Conservation (phyloP, 2,329 filamentous ascomycete genomes). For the Fusarium robinianum region DNA sequence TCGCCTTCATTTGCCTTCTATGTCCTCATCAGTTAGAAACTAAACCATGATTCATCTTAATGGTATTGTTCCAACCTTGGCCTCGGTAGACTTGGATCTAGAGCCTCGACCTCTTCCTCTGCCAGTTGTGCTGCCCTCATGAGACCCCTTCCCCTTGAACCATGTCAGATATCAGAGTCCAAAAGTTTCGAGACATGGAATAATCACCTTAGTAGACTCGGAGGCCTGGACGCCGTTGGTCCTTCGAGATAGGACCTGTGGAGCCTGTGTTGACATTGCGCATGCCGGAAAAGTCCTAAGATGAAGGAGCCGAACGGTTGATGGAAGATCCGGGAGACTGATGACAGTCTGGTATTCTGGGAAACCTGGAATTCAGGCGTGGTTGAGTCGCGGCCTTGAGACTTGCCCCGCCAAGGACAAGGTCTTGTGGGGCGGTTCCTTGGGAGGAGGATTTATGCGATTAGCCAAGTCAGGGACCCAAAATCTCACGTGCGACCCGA, state of each 20-base stretch:
- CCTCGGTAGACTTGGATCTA: constrained; percentile 37
- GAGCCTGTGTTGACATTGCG: constrained; percentile 44
- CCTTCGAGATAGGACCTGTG: constrained; percentile 45
- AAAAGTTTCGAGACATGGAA: constrained; percentile 9
- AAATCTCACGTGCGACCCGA: constrained; percentile 21
- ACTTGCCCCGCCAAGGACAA: constrained; percentile 34
- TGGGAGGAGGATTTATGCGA: constrained; percentile 37
- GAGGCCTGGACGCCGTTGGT: constrained; percentile 40
- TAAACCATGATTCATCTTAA: constrained; percentile 6
- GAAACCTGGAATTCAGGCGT: constrained; percentile 31
- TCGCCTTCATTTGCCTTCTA: constrained; percentile 39
- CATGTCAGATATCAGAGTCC: constrained; percentile 30
- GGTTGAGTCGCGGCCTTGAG: constrained; percentile 36
- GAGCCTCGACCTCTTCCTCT: constrained; percentile 36
- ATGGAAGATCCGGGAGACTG: constrained; percentile 20
- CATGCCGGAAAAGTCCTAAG: constrained; percentile 36
- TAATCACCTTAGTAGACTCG: constrained; percentile 39
- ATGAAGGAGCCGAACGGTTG: constrained; percentile 23
- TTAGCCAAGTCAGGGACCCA: constrained; percentile 30
- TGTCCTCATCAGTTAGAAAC: constrained; percentile 20
- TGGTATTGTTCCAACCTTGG: constrained; percentile 34
- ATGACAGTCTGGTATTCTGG: constrained; percentile 19
- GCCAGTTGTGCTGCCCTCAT: constrained; percentile 30
- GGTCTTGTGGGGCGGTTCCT: constrained; percentile 36
- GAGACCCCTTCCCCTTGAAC: constrained; percentile 31